These are phyloP conservation scores for Cutaneotrichosporon sp. DNA, from an alignment of 1,284 basidiomycete genomes.

Conservation along the genomic window DNA sequence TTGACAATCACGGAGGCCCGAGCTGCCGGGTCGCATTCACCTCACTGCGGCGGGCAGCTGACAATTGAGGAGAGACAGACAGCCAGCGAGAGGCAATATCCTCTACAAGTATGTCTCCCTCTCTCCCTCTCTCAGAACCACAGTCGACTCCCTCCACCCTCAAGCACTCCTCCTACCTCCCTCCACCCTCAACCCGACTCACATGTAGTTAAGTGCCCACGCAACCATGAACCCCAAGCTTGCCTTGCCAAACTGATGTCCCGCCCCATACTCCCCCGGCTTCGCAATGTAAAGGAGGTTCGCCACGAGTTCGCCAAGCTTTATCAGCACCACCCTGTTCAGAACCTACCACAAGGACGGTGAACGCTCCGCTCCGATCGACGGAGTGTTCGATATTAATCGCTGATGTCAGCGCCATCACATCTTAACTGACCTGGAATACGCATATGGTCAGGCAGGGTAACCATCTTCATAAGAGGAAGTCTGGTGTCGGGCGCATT, in stretches of 20 bases:
- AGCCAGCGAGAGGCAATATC: too few relatives aligned
- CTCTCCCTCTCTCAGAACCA: background rate
- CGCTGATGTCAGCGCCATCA: constrained; percentile 30
- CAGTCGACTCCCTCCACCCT: background rate
- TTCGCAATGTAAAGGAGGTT: constrained; percentile 22
- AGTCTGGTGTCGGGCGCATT: background rate
- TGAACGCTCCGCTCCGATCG: constrained; percentile 51
- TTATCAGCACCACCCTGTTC: background rate
- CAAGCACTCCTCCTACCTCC: background rate
- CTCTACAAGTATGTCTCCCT: background rate
- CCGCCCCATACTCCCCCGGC: constrained; percentile 23
- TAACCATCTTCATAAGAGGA: constrained; percentile 23
- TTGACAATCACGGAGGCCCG: background rate
- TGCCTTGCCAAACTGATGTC: constrained; percentile 46
- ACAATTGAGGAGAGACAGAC: too few relatives aligned
- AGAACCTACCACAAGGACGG: constrained; percentile 46
- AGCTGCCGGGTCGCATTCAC: background rate
- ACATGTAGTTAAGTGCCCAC: constrained; percentile 54
- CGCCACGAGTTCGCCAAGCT: constrained; percentile 38
- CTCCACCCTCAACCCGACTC: constrained; percentile 23
- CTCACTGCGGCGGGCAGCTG: background rate
- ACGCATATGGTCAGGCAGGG: constrained; percentile 19
- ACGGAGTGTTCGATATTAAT: constrained; percentile 55
- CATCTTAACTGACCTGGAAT: constrained; percentile 34
- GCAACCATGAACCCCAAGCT: constrained; percentile 52